phyloP scores from a whole-genome alignment of 2,329 filamentous ascomycete genomes.

The Colletotrichum simmondsii region DNA sequence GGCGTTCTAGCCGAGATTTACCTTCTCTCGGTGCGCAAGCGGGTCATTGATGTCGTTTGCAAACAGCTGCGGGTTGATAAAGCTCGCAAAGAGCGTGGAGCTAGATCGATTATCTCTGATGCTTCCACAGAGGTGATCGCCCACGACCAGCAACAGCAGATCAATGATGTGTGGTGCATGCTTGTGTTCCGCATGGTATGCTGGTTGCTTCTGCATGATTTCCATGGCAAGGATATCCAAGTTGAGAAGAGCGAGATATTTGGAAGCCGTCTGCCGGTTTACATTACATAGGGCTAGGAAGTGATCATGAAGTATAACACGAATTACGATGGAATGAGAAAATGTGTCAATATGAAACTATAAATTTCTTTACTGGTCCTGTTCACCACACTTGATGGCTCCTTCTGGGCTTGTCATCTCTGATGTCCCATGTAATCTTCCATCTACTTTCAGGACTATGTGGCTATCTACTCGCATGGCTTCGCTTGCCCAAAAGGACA shows the following conservation, averaged over 20 bases:
- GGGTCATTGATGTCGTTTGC: slow-evolving; percentile 17
- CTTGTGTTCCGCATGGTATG: slow-evolving; percentile 51
- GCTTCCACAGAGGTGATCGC: background rate
- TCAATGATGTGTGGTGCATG: slow-evolving; percentile 44
- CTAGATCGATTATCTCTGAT: slow-evolving; percentile 17
- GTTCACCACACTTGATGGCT: no score
- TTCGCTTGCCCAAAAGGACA: background rate
- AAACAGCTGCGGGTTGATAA: slow-evolving; percentile 5
- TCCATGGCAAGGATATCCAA: slow-evolving; percentile 47
- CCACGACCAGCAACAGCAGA: background rate
- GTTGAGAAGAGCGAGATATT: slow-evolving; percentile 46
- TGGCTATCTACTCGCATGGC: background rate
- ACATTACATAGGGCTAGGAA: slow-evolving; percentile 37
- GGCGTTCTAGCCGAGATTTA: slow-evolving; percentile 23
- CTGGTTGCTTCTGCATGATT: slow-evolving; percentile 51
- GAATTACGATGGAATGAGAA: background rate
- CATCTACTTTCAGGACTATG: background rate
- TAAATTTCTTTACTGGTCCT: background rate
- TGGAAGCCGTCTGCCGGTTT: slow-evolving; percentile 48
- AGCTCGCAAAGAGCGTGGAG: background rate
- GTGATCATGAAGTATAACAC: background rate
- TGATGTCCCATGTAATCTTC: background rate
- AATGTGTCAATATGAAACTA: background rate
- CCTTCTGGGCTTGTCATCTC: no score
- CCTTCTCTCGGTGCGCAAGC: slow-evolving; percentile 10